Evolutionary conservation across 441 rosid genomes (phyloP).

Genomic region (Brassica balearica): DNA sequence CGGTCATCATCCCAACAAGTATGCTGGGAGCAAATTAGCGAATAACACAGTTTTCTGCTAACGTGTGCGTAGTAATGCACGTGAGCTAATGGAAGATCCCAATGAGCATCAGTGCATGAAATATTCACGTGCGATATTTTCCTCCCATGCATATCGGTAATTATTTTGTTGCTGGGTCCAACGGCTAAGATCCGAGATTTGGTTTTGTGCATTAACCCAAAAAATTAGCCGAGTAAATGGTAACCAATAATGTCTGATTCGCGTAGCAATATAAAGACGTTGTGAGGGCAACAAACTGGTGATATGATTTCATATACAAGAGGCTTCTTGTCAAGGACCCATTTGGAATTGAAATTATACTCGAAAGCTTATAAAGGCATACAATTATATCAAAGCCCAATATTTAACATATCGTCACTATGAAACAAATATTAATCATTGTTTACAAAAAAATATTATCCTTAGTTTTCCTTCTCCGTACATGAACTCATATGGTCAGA

Average conservation of each 20-base stretch:
- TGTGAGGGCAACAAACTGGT: neutral
- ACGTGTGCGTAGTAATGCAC: neutral
- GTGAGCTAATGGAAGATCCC: conserved; percentile 28
- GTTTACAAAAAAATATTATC: neutral
- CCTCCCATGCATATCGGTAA: conserved; percentile 21
- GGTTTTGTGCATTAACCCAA: conserved; percentile 10
- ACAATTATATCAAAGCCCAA: conserved; percentile 12
- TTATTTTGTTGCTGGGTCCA: conserved; percentile 13
- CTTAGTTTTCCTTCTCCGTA: neutral
- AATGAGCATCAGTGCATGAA: conserved; percentile 7
- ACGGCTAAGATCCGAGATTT: conserved; percentile 32
- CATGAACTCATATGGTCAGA: neutral
- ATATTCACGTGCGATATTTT: conserved; percentile 7
- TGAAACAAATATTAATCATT: neutral
- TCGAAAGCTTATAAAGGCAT: conserved; percentile 5
- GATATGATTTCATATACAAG: neutral
- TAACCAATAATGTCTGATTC: neutral
- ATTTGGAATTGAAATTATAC: neutral
- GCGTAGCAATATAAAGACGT: neutral
- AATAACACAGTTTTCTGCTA: neutral
- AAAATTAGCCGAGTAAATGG: neutral
- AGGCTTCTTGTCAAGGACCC: neutral
- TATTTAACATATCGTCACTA: neutral
- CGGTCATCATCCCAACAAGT: conserved; percentile 28
- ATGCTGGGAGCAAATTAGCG: conserved; percentile 5